phyloP scores from a whole-genome alignment of 306 rosid species.

The Morella rubra region DNA sequence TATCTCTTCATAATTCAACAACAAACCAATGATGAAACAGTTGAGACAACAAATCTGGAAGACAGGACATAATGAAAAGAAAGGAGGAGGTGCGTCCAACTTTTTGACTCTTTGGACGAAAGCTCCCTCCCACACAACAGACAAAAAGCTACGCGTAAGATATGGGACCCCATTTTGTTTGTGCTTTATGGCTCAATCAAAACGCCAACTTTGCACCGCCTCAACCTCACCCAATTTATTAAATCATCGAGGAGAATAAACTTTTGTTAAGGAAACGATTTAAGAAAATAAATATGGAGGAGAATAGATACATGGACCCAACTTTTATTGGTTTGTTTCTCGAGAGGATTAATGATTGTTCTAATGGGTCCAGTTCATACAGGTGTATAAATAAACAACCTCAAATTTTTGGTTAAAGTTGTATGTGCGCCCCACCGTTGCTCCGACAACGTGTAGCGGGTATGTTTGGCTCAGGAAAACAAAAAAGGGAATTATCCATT shows the following conservation, averaged over 20 bases:
- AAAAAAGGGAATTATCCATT: too few relatives aligned
- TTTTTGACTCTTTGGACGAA: constrained; percentile 21
- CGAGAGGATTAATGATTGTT: constrained; percentile 24
- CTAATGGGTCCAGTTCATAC: constrained; percentile 11
- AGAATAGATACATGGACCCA: constrained; percentile 1
- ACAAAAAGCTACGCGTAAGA: constrained; percentile 3
- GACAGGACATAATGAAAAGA: neutral
- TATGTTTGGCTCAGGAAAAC: neutral
- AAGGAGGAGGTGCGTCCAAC: neutral
- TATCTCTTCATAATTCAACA: constrained; percentile 1
- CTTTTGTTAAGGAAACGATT: neutral
- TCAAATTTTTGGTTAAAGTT: constrained; percentile 11
- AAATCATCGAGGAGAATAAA: neutral
- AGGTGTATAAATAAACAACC: neutral
- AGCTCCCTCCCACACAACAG: neutral
- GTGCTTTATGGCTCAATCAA: constrained; percentile 17
- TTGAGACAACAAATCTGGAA: neutral
- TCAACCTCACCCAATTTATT: neutral
- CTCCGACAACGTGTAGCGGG: neutral
- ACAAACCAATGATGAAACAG: neutral
- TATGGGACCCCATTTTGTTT: constrained; percentile 24
- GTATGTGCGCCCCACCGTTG: neutral
- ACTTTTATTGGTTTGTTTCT: constrained; percentile 17
- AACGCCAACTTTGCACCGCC: constrained; percentile 22
- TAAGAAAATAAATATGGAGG: neutral